Evolutionary conservation across 768 basidiomycete species (phyloP), one percentile per base, ranked within the genome.

Genomic region (Mycena amicta): DNA sequence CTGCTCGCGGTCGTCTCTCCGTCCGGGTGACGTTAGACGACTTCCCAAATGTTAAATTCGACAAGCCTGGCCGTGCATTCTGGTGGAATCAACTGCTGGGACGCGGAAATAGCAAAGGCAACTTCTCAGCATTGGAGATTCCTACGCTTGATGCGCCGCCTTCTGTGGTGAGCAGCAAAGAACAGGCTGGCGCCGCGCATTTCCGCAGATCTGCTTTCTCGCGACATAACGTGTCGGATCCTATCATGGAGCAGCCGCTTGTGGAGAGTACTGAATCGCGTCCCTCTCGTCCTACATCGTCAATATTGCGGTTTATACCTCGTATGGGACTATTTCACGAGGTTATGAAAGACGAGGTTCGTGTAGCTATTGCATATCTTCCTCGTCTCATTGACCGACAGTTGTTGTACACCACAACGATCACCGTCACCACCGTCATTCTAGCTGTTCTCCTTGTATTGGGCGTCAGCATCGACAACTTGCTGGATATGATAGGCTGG

Each of bases 291-390:
- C 40, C 45, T 26, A 69, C 68, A 46, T 71, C 71, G 13, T 62
- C 67, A 5, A 68, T 70, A 33, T 76, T 75, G 13, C 75, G 78
- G 58, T 74, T 82, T 46, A 73, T 86, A 37, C 80, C 84, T 11
- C 75, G 78, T 13, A 80, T 85, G 75, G 77, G 77, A 55, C 71
- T 83, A 26, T 83, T 88, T 57, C 79, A 75, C 27, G 68, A 78
- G 65, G 84, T 84, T 29, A 79, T 88, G 72, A 81, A 77, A 62
- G 81, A 88, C 67, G 87, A 88, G 78, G 86, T 86, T 64, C n/a
- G 76, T 66, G 23, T 18, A 16, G 30, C 43, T 45, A 8, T 8
- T 59, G 41, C 30, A 54, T 30, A 18, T 23, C 45, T 22, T 20
- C 33, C 29, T 51, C 18, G 27, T 37, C 23, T 28, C 18, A 28